Evolutionary conservation across 1,139 yeast species (phyloP).

Genomic region (Saccharomyces hybrid): DNA sequence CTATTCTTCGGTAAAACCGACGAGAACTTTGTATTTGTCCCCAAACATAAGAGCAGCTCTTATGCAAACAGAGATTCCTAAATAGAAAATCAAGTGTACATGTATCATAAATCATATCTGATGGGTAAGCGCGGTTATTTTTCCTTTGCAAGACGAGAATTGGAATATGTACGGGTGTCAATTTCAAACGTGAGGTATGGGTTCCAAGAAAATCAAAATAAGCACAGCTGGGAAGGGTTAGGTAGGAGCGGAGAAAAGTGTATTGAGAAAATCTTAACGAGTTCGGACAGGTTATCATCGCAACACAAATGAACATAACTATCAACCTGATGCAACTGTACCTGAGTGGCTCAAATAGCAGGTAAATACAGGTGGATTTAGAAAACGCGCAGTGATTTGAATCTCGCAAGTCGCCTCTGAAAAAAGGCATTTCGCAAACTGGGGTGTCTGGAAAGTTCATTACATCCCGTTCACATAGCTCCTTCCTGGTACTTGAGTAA

Average conservation of each 20-base stretch:
- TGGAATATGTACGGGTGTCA: background rate
- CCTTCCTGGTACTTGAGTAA: background rate
- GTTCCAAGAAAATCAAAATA: background rate
- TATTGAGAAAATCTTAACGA: background rate
- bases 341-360: background rate
- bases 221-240: background rate
- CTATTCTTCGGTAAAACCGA: conserved; percentile 87
- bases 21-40: conserved; percentile 67
- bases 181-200: background rate
- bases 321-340: background rate
- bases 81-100: background rate
- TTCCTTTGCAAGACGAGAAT: background rate
- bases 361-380: background rate
- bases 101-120: background rate
- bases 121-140: background rate
- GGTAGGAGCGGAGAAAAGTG: background rate
- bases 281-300: background rate
- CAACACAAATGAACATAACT: background rate
- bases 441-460: background rate
- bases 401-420: background rate
- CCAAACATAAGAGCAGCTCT: conserved; percentile 91
- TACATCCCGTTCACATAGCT: background rate
- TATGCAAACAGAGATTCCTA: conserved; percentile 27
- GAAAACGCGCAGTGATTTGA: background rate
- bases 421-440: background rate